Evolutionary conservation across 129 eudicot species (phyloP).

Genomic region (Centaurea solstitialis): DNA sequence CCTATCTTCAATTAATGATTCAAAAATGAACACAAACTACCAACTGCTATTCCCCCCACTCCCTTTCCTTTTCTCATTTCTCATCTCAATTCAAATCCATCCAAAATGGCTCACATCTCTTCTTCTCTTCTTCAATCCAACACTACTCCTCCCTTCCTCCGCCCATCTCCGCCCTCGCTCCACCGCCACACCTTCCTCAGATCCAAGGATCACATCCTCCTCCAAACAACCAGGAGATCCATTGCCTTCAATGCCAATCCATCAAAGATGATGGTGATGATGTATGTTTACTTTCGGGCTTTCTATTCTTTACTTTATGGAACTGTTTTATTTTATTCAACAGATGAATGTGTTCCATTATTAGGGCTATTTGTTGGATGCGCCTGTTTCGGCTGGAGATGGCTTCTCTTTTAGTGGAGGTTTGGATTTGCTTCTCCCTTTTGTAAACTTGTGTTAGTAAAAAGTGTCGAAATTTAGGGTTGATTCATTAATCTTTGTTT

Average conservation of each 20-base stretch:
- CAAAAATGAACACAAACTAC: slow-evolving; percentile 40
- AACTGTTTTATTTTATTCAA: not conserved
- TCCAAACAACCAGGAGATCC: slow-evolving; percentile 17
- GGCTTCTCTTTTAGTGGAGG: slow-evolving; percentile 99
- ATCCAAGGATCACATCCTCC: slow-evolving; percentile 24
- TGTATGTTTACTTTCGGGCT: slow-evolving; percentile 25
- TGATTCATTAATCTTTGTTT: not conserved
- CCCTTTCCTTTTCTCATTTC: too few species aligned
- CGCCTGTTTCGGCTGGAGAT: slow-evolving; percentile 87
- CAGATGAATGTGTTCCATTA: slow-evolving; percentile 18
- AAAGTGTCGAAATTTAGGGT: not conserved
- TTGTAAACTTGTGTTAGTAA: not conserved
- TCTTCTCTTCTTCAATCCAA: slow-evolving; percentile 37
- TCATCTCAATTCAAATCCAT: slow-evolving; percentile 13
- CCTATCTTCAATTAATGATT: slow-evolving; percentile 53
- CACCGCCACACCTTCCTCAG: slow-evolving; percentile 19
- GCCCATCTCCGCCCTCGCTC: slow-evolving; percentile 15
- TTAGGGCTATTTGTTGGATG: slow-evolving; percentile 76
- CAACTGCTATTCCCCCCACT: slow-evolving; percentile 28
- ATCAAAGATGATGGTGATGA: slow-evolving; percentile 52
- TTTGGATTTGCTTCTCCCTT: slow-evolving; percentile 20
- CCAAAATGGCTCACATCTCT: slow-evolving; percentile 36
- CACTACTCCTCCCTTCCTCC: slow-evolving; percentile 28
- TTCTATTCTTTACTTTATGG: not conserved
- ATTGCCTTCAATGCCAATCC: slow-evolving; percentile 44